Base-by-base conservation (phyloP, 495 filamentous ascomycete genomes). In the Penicillium coffeae region DNA sequence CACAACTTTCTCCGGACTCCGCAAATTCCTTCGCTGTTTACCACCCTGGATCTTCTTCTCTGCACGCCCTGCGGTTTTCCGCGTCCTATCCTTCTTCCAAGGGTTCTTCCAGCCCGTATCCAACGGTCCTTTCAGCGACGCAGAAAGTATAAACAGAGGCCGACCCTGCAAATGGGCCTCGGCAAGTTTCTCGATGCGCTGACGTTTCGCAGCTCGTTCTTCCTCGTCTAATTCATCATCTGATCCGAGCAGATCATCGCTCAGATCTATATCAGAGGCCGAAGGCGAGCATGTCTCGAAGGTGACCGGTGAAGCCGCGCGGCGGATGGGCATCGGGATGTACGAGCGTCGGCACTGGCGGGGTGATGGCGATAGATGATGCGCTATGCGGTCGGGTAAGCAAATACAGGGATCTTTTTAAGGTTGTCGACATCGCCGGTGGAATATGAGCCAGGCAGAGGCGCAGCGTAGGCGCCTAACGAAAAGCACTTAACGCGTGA, bases 51-150 rank as follows among this genome's bases (percentile, higher is more conserved):
- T 21, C 34, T 12, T 1, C 8, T n/a, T 7, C 34, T 35, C 4
- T n/a, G n/a, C n/a, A n/a, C n/a, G n/a, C n/a, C n/a, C n/a, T n/a
- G n/a, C n/a, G n/a, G 27, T 20, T 7, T n/a, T 15, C 3, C 9
- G 10, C 39, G 40, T 57, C 41, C 72, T 50, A 5, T 64, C 41
- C 41, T 70, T 73, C 22, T 54, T 69, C 85, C 83, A 88, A 0
- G 84, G 85, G 52, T 88, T 88, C 19, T 54, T 50, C 85, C 85
- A 89, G 21, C 71, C 75, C 0, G 71, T 61, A 13, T 81, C 75
- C 41, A 88, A 84, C 0, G 85, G 85, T 0, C 85, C 86, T 16
- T 66, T 72, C 14, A 89, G 64, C 8, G 73, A 71, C 10, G 85
- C 81, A 4, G 84, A 86, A 2, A 83, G 60, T 14, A 90, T 76